Conservation (phyloP, 2,329 filamentous ascomycete genomes). For the Aspergillus jensenii region DNA sequence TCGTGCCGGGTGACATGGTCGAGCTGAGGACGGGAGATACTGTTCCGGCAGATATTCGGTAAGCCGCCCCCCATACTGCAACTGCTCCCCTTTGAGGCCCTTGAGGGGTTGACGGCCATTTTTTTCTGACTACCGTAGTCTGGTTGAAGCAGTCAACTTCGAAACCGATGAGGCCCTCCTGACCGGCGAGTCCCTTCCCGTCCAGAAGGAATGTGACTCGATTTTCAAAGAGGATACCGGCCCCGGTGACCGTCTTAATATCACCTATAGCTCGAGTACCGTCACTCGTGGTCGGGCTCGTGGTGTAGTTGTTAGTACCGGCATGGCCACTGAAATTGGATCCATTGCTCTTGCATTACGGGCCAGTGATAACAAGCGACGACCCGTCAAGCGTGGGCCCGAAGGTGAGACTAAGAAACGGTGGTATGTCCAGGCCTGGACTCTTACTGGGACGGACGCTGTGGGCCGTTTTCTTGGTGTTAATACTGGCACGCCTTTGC, state of each 20-base stretch:
- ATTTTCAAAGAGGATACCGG: conserved; percentile 54
- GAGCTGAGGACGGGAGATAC: conserved; percentile 60
- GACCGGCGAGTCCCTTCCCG: conserved; percentile 50
- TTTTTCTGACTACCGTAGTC: conserved; percentile 39
- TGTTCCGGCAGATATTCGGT: conserved; percentile 59
- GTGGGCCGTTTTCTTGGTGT: conserved; percentile 66
- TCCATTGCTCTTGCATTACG: conserved; percentile 65
- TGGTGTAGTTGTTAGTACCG: conserved; percentile 61
- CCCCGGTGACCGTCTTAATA: conserved; percentile 60
- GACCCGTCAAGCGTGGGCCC: conserved; percentile 53
- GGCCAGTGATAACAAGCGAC: conserved; percentile 54
- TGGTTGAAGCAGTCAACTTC: conserved; percentile 66
- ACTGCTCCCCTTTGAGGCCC: too few species aligned
- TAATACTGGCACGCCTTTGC: conserved; percentile 68
- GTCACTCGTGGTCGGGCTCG: conserved; percentile 61
- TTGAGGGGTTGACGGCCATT: too few species aligned
- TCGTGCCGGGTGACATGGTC: conserved; percentile 62
- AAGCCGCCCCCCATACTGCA: conserved; percentile 27
- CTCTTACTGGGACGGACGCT: conserved; percentile 56
- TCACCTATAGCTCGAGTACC: conserved; percentile 62
- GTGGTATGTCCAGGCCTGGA: conserved; percentile 53
- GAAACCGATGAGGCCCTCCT: conserved; percentile 70
- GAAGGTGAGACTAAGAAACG: conserved; percentile 52
- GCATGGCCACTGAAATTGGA: conserved; percentile 64
- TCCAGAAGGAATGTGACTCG: conserved; percentile 46